Evolutionary conservation across 805 yeast genomes (phyloP).

Genomic region (Yarrowia bubula): DNA sequence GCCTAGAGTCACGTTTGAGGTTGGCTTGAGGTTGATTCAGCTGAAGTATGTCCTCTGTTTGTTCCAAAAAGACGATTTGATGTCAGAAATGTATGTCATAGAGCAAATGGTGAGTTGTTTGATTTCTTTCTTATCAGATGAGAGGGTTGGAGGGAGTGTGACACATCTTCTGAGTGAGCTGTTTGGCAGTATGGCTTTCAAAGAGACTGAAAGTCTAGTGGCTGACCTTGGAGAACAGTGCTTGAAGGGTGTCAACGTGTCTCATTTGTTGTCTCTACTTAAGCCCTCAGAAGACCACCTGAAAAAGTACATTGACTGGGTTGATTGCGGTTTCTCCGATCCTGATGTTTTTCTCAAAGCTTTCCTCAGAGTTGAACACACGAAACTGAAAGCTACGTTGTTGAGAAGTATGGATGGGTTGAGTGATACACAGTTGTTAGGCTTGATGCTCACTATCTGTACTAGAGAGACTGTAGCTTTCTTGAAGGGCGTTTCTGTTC

Average conservation of each 20-base stretch:
- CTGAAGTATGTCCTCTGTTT: slow-evolving; percentile 2
- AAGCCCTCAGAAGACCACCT: neutral
- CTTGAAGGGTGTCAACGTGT: neutral
- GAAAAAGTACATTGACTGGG: neutral
- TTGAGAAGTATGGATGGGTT: neutral
- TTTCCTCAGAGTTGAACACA: neutral
- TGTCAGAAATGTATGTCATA: neutral
- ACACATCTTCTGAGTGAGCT: neutral
- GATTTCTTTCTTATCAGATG: neutral
- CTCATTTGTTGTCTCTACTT: neutral
- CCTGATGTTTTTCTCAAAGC: neutral
- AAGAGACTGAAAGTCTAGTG: neutral
- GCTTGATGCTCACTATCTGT: neutral
- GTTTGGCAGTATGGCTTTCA: neutral
- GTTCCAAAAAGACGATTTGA: neutral
- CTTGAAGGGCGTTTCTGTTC: neutral
- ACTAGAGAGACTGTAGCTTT: neutral
- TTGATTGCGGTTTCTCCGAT: neutral
- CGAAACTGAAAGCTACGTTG: neutral
- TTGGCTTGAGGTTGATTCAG: neutral
- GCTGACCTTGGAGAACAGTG: slow-evolving; percentile 10
- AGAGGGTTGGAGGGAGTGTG: neutral
- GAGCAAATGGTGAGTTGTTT: slow-evolving; percentile 1
- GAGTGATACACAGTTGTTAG: neutral
- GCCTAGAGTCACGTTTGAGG: slow-evolving; percentile 4